Evolutionary conservation across 352 stramenopile species (phyloP), one percentile per base, ranked within the genome.

Genomic region (Phytophthora lateralis): DNA sequence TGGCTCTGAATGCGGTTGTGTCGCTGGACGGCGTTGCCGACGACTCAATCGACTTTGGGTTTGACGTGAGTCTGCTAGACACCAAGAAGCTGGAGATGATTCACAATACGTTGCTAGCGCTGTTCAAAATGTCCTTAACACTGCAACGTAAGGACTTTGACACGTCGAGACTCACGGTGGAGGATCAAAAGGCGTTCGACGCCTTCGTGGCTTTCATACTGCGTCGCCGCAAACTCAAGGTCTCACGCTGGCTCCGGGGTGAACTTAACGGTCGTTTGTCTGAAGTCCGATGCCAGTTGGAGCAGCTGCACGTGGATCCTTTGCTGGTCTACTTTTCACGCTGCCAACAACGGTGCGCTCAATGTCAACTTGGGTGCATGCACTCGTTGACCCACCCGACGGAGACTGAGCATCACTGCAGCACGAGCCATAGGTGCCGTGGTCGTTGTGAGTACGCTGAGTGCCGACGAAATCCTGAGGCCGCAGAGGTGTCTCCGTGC

Each of bases 311-410:
- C 17, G 27, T 35, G 12, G 32, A 55, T 6, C 47, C 27, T 2
- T 12, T 73, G 12, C 2, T 50, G 3, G 21, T 55, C n/a, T 75
- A 78, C 12, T 51, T 88, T 24, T 45, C 62, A 0, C 80, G 80
- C 2, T 90, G 80, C 47, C 60, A 81, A 37, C 68, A 82, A 14
- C 64, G 34, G 21, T 91, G 82, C 34, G 43, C 39, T 2, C 11
- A 39, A 0, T 91, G 76, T 15, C 73, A 78, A 24, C 61, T 91
- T 5, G 82, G 82, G 2, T 91, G 82, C 24, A 80, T 90, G 76
- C 67, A 76, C 8, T 68, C 74, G 0, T 54, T 57, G 1, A 48
- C 51, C 0, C 77, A 89, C 50, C 24, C 54, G 0, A 14, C 52
- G 9, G 37, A 57, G 18, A 43, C 56, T 0, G 21, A 34, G 0